Conservation (phyloP, 805 yeast genomes). For the Starmerella davenportii region DNA sequence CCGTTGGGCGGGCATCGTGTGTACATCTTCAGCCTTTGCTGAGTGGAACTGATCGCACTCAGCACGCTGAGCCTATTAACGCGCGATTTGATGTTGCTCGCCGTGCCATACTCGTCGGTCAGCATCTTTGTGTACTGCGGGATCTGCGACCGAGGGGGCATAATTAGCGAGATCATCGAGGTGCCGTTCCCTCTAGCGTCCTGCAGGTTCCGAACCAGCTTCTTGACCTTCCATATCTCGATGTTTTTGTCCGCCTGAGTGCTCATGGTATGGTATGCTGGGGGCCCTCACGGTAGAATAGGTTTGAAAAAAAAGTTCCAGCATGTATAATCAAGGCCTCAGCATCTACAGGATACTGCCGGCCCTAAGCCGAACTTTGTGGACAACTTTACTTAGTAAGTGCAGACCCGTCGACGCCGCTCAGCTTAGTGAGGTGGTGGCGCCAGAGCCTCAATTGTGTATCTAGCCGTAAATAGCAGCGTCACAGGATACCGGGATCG, state of each 20-base stretch:
- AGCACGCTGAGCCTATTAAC: slow-evolving; percentile 90
- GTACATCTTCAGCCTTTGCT: slow-evolving; percentile 84
- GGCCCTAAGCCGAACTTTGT: too few species aligned
- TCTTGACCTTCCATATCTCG: slow-evolving; percentile 98
- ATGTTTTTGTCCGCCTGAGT: slow-evolving; percentile 88
- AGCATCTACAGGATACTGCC: too few species aligned
- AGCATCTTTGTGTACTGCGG: slow-evolving; percentile 74
- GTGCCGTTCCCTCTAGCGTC: slow-evolving; percentile 97
- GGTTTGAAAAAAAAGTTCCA: too few species aligned
- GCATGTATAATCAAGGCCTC: too few species aligned
- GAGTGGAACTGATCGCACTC: slow-evolving; percentile 95
- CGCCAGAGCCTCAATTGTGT: too few species aligned
- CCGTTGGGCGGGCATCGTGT: slow-evolving; percentile 86
- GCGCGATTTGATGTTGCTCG: slow-evolving; percentile 93
- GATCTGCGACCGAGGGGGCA: slow-evolving; percentile 91
- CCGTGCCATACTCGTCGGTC: slow-evolving; percentile 97
- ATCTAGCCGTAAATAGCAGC: too few species aligned
- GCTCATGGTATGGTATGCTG: too few species aligned
- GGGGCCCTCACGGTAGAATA: too few species aligned
- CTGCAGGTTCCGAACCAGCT: slow-evolving; percentile 71
- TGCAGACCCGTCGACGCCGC: too few species aligned
- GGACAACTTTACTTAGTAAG: too few species aligned
- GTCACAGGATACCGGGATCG: too few species aligned
- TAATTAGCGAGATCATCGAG: slow-evolving; percentile 90
- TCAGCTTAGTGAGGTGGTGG: too few species aligned